A percentile compares a stretch with the other conserved stretches of the same genome.
Conservation (phyloP, 2,329 filamentous ascomycete species). For the Grosmannia huntii region DNA sequence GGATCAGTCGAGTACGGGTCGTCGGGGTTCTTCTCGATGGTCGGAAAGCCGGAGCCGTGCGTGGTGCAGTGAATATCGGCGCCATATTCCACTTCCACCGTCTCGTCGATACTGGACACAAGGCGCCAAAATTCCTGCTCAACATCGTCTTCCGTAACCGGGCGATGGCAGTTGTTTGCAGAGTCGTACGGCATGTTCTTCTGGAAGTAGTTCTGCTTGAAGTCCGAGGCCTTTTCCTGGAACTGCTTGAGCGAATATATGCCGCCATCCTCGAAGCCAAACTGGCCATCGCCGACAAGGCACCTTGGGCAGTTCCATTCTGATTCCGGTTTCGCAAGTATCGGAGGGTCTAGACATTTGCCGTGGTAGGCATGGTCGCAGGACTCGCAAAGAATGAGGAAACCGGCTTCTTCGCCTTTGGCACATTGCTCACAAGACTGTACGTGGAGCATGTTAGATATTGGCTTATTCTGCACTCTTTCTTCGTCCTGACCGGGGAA, state of each 20-base stretch:
- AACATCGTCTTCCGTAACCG: conserved; percentile 87
- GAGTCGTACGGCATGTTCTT: conserved; percentile 83
- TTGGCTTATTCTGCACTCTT: not conserved
- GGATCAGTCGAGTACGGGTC: conserved; percentile 80
- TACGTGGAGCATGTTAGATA: not conserved
- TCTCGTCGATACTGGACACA: conserved; percentile 86
- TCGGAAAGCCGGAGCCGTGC: conserved; percentile 93
- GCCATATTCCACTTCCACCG: conserved; percentile 94
- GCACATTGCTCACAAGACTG: conserved; percentile 83
- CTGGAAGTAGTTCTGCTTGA: conserved; percentile 89
- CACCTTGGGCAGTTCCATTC: conserved; percentile 97
- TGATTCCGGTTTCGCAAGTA: conserved; percentile 62
- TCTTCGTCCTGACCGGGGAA: not conserved
- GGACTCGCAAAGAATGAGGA: conserved; percentile 73
- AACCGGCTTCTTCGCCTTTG: conserved; percentile 57
- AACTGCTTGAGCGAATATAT: conserved; percentile 93
- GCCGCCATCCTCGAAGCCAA: conserved; percentile 93
- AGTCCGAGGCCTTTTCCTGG: conserved; percentile 88
- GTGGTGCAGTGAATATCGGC: conserved; percentile 97
- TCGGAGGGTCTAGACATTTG: conserved; percentile 74
- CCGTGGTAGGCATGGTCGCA: conserved; percentile 85
- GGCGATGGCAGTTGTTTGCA: conserved; percentile 63
- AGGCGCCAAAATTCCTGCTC: conserved; percentile 95
- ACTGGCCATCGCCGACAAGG: conserved; percentile 89
- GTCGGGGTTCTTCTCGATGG: conserved; percentile 77